Base-by-base conservation (phyloP, 2,329 filamentous ascomycete species). In the Botrytis medusae region DNA sequence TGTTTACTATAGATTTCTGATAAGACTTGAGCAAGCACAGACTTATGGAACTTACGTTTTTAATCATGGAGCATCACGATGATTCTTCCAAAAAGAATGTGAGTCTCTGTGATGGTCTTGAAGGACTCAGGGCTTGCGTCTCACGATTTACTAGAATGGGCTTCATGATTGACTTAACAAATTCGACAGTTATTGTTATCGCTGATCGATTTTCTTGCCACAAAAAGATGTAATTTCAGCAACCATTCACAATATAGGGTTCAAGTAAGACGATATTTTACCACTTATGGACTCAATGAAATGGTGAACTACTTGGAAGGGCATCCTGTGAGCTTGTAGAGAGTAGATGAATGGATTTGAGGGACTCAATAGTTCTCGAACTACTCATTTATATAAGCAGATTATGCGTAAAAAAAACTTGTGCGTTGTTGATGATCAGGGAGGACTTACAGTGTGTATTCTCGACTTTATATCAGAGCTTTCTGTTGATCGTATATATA, bases 21-120 rank as follows among this genome's bases (percentile, higher is more conserved):
- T 22, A 32, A 32, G 6, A 9, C 25, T 12, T 32, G 25, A 44
- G 8, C 7, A 3, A 22, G 5, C n/a, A 20, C 40, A 44, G 8
- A 5, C 5, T 7, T 18, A 63, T 6, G 8, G 32, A 42, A 40
- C 16, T 14, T 32, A 3, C 16, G 5, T 1, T 1, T 7, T 22
- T 0, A 2, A 0, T 9, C 0, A 5, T 6, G 42, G 0, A 29
- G 9, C 8, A 4, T 2, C 5, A 1, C 4, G 18, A 25, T 3
- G 10, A n/a, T 44, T 63, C 2, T 29, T n/a, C 42, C 16, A 44
- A 22, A 32, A 8, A 29, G 4, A 20, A 40, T 44, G 16, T 20
- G 18, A n/a, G 25, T 44, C 10, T n/a, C 16, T 20, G n/a, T n/a
- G 4, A 4, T 20, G 1, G n/a, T 32, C 16, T 63, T 16, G 14